A percentile compares a stretch with the other conserved stretches of the same genome.
phyloP scores from a whole-genome alignment of 345 rosid genomes.

The Melastoma malabathricum region DNA sequence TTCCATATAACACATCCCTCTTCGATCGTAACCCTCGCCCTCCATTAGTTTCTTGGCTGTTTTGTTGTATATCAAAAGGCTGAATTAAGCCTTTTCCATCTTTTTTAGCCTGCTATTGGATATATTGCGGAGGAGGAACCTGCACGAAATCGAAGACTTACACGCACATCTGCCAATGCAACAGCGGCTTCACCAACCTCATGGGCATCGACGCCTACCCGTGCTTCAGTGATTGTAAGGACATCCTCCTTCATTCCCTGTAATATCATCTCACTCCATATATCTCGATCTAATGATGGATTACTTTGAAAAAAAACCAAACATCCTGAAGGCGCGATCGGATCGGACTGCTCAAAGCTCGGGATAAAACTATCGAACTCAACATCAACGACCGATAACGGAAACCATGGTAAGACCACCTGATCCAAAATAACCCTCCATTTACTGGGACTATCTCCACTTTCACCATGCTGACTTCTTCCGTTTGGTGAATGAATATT shows the following conservation, averaged over 20 bases:
- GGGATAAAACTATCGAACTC: slow-evolving; percentile 25
- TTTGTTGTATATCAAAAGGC: neutral
- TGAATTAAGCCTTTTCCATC: slow-evolving; percentile 1
- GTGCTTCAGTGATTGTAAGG: slow-evolving; percentile 38
- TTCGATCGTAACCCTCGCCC: slow-evolving; percentile 32
- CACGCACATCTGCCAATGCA: slow-evolving; percentile 17
- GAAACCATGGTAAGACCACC: slow-evolving; percentile 19
- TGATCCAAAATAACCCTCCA: no score
- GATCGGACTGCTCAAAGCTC: slow-evolving; percentile 34
- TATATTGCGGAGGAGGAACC: slow-evolving; percentile 28
- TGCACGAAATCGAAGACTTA: slow-evolving; percentile 15
- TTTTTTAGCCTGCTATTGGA: slow-evolving; percentile 28
- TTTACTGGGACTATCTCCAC: no score
- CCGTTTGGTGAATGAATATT: slow-evolving; percentile 1
- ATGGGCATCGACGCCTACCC: slow-evolving; percentile 20
- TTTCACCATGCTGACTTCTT: neutral
- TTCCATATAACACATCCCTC: slow-evolving; percentile 25
- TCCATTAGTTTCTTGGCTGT: neutral
- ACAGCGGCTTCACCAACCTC: slow-evolving; percentile 20
- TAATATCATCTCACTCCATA: neutral
- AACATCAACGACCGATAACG: neutral
- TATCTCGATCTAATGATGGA: neutral
- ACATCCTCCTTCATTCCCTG: neutral
- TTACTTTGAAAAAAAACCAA: neutral
- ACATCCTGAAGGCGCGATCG: slow-evolving; percentile 25